Evolutionary conservation across 1,284 basidiomycete genomes (phyloP), one percentile per base, ranked within the genome.

Genomic region (Sanghuangporus sanghuang): DNA sequence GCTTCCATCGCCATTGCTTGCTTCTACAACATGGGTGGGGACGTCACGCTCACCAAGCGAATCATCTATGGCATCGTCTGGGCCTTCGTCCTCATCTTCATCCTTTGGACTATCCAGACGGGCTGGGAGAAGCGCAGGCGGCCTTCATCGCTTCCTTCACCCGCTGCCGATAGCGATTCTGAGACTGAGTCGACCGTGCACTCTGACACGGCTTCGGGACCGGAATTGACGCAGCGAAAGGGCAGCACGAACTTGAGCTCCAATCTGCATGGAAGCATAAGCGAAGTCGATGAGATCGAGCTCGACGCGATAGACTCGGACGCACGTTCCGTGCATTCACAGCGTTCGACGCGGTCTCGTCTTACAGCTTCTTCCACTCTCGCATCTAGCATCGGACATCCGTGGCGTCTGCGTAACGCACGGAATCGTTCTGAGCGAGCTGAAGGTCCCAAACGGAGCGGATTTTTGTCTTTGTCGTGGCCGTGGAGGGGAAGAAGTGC

Each of bases 101-200:
- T 64, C 39, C 32, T 46, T 36, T 64, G 63, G 63, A 61, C 58
- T 4, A 46, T 57, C 32, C 18, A 48, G 53, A 64, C 63, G 21
- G 63, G 63, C 23, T 64, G 63, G 63, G 62, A 63, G 54, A 57
- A 44, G n/a, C 35, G 21, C n/a, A 16, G 16, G 6, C 44, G 44
- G 16, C 2, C 2, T n/a, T 14, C 44, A 18, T n/a, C 21, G 16
- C 16, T n/a, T 18, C 2, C 16, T 18, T 7, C 16, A 46, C 44
- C 8, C 44, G 27, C 27, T 32, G 2, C 27, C 27, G 27, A 32
- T 32, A 32, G 4, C 3, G 27, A 32, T 32, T 32, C 27, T 4
- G 27, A 32, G 5, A 32, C 27, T 32, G 27, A 32, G 27, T 32
- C 27, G 27, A 32, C 27, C 27, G 27, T 32, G 27, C 27, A 32